Evolutionary conservation across 139 green algal genomes (phyloP).

Genomic region (Chlorella sp.): DNA sequence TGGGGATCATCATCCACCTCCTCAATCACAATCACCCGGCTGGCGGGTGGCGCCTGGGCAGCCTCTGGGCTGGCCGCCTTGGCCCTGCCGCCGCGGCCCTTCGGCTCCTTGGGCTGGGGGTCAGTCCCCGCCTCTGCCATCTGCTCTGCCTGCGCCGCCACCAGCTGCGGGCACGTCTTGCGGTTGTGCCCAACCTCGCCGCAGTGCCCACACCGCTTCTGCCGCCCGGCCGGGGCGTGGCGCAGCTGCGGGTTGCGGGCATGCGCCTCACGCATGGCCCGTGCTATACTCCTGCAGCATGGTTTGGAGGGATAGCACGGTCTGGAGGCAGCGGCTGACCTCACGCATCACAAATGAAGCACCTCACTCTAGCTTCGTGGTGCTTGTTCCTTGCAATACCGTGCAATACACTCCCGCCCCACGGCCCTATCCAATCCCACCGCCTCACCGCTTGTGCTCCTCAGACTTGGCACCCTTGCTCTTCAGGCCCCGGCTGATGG

Average conservation of each 20-base stretch:
- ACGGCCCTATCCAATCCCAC: neutral
- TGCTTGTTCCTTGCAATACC: too few relatives aligned
- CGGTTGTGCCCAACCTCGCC: conserved; percentile 46
- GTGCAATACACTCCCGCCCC: neutral
- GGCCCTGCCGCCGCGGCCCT: neutral
- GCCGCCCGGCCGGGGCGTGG: neutral
- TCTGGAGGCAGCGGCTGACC: too few relatives aligned
- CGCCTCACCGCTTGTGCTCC: conserved; percentile 37
- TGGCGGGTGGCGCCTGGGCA: neutral
- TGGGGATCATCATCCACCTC: conserved; percentile 1
- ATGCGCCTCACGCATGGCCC: conserved; percentile 30
- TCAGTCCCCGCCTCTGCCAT: neutral
- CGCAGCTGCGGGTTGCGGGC: conserved; percentile 39
- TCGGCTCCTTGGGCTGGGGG: neutral
- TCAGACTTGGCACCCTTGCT: conserved; percentile 23
- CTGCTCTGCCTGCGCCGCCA: conserved; percentile 2
- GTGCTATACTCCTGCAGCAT: conserved; percentile 17
- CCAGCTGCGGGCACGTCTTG: conserved; percentile 40
- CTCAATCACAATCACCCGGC: conserved; percentile 30
- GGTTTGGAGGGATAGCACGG: too few relatives aligned
- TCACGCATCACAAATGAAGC: too few relatives aligned
- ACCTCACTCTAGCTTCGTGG: too few relatives aligned
- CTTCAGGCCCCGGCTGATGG: conserved; percentile 37
- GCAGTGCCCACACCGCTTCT: conserved; percentile 49
- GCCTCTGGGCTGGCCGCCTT: neutral